These are phyloP conservation scores for Lactifluus pinguis DNA, from an alignment of 768 basidiomycete genomes.

Conservation along the genomic window DNA sequence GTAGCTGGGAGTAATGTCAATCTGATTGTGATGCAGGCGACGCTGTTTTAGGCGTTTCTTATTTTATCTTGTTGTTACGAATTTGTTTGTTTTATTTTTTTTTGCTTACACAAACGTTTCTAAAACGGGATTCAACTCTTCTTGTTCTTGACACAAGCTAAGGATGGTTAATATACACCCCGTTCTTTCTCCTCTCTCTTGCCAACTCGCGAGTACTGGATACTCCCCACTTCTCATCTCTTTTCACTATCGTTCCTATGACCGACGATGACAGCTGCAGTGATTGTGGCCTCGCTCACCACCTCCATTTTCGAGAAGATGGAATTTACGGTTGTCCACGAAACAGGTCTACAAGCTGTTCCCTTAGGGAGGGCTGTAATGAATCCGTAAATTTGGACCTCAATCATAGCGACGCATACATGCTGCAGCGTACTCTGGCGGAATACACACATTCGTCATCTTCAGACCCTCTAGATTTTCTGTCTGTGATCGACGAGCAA, in stretches of 20 bases:
- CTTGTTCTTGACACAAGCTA: neutral
- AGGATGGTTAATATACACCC: neutral
- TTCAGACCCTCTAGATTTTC: constrained; percentile 1
- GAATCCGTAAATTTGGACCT: neutral
- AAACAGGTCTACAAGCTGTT: neutral
- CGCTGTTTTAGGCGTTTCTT: constrained; percentile 1
- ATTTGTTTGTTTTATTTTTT: neutral
- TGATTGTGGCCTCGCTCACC: constrained; percentile 2
- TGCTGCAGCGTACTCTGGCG: neutral
- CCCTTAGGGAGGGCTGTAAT: neutral
- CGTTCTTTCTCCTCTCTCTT: neutral
- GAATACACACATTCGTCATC: neutral
- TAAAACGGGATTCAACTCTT: neutral
- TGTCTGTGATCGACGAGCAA: neutral
- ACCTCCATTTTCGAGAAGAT: constrained; percentile 6
- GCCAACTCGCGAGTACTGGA: neutral
- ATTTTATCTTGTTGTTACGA: neutral
- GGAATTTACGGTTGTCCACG: constrained; percentile 7
- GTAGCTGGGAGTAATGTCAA: constrained; percentile 41
- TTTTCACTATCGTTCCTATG: neutral
- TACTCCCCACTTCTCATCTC: neutral
- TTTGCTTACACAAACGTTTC: neutral
- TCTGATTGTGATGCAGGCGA: constrained; percentile 49
- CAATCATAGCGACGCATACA: neutral
- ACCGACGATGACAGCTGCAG: constrained; percentile 1